Base-by-base conservation (phyloP, 1,284 basidiomycete genomes). In the Ganoderma lingzhi region DNA sequence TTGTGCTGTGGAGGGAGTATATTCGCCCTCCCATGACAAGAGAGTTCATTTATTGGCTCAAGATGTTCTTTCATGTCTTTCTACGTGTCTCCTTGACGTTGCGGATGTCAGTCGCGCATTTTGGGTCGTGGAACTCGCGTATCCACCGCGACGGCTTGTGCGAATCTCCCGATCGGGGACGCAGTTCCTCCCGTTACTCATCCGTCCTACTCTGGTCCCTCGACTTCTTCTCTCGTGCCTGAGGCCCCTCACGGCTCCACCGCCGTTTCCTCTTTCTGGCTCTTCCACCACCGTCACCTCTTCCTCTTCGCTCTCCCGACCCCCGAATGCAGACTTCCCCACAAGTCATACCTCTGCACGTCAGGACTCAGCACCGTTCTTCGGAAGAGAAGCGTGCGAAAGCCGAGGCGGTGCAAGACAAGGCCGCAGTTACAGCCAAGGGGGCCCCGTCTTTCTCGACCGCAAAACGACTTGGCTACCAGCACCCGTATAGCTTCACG, bases 401-500 rank as follows among this genome's bases (percentile, higher is more conserved):
- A 12, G 30, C 56, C 19, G 61, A 63, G 32, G 14, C 53, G 23
- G 23, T 23, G 12, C 44, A 56, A 45, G 48, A 48, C 2, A 65
- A 68, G 37, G 55, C 63, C 37, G 19, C 3, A 8, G n/a, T 53
- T 37, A 14, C 53, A 10, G 55, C 45, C 35, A 45, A 58, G 8
- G 45, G 3, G 45, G 3, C 8, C 68, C 71, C 66, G 2, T 59
- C 70, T 6, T 72, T 72, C n/a, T 68, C 68, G 1, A 64, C 67
- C 2, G 68, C 66, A 1, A 62, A 58, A 32, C 65, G 65, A 14
- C 48, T 66, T 14, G 48, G 53, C 6, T 17, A 64, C 59, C 58
- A 48, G 4, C 72, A 69, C 41, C 64, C 67, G 39, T 74, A 76
- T 58, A 78, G 77, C 66, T 55, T 79, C 45, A 77, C 78, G 6